A percentile compares a stretch with the other conserved stretches of the same genome.
Conservation (phyloP, 2,329 filamentous ascomycete species). For the Colletotrichum spinosum region DNA sequence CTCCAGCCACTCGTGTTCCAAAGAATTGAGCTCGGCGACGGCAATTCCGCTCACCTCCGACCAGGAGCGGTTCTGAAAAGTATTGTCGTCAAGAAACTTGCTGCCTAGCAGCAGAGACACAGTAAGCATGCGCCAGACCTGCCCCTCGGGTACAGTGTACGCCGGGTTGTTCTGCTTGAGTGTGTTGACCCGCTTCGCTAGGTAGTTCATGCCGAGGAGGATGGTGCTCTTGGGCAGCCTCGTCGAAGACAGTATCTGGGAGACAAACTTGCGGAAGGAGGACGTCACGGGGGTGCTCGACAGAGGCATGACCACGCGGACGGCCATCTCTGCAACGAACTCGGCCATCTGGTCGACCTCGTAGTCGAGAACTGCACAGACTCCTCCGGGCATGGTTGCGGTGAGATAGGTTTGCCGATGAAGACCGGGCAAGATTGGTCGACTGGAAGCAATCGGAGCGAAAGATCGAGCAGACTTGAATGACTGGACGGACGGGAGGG, state of each 20-base stretch:
- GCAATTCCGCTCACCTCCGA: constrained; percentile 93
- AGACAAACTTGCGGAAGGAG: constrained; percentile 91
- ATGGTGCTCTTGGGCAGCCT: constrained; percentile 92
- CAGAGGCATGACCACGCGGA: constrained; percentile 66
- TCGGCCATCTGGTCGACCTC: constrained; percentile 97
- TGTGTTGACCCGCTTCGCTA: constrained; percentile 84
- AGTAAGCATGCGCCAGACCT: constrained; percentile 89
- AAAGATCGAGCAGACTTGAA: too few relatives aligned
- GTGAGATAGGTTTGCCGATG: constrained; percentile 47
- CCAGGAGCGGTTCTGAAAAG: constrained; percentile 97
- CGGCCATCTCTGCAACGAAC: constrained; percentile 91
- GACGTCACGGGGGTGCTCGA: constrained; percentile 63
- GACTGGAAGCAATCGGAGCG: constrained; percentile 7
- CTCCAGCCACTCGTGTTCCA: constrained; percentile 89
- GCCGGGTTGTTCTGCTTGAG: constrained; percentile 66
- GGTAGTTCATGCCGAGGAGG: constrained; percentile 88
- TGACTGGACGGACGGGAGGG: too few relatives aligned
- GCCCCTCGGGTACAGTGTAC: constrained; percentile 71
- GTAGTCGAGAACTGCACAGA: constrained; percentile 94
- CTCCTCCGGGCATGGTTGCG: constrained; percentile 78
- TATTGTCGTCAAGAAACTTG: constrained; percentile 97
- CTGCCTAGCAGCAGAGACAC: constrained; percentile 87
- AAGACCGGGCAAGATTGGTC: constrained; percentile 48
- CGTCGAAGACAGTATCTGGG: constrained; percentile 90
- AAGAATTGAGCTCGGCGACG: constrained; percentile 83